Conservation (phyloP, 2,329 filamentous ascomycete genomes). For the Lachnellula cervina region DNA sequence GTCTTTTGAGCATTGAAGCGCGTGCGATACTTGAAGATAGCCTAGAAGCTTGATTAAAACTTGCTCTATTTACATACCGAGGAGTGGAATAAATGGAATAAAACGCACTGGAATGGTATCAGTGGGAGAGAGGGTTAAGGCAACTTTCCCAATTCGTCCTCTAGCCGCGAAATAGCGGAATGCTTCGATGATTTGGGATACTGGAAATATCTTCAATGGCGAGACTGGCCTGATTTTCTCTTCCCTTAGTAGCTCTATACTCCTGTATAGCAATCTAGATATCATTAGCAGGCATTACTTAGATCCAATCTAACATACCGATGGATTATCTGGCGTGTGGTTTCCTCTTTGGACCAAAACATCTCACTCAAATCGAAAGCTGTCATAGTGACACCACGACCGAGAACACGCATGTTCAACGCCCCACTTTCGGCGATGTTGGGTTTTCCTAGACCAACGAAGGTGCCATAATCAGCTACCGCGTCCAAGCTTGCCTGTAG, state of each 20-base stretch:
- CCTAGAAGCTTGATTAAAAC: no score
- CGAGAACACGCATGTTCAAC: conserved; percentile 26
- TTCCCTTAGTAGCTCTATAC: neutral
- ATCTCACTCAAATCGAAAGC: conserved; percentile 10
- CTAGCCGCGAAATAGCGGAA: neutral
- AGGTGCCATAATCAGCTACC: conserved; percentile 32
- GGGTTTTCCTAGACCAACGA: conserved; percentile 36
- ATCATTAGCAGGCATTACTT: neutral
- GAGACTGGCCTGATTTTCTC: neutral
- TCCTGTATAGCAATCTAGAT: neutral
- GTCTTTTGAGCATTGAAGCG: conserved; percentile 14
- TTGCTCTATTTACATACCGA: no score
- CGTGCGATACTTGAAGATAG: neutral
- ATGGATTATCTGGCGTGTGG: neutral
- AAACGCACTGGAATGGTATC: neutral
- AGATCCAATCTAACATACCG: neutral
- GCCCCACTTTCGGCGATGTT: conserved; percentile 21
- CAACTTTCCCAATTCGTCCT: conserved; percentile 1
- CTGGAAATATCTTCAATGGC: neutral
- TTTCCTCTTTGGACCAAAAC: neutral
- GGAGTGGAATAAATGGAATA: no score
- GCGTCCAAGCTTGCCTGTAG: conserved; percentile 28
- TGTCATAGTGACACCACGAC: conserved; percentile 13
- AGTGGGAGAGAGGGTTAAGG: neutral
- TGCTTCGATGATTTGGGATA: neutral